These are phyloP conservation scores for Colletotrichum sp. DNA, from an alignment of 2,329 filamentous ascomycete genomes.

Conservation along the genomic window DNA sequence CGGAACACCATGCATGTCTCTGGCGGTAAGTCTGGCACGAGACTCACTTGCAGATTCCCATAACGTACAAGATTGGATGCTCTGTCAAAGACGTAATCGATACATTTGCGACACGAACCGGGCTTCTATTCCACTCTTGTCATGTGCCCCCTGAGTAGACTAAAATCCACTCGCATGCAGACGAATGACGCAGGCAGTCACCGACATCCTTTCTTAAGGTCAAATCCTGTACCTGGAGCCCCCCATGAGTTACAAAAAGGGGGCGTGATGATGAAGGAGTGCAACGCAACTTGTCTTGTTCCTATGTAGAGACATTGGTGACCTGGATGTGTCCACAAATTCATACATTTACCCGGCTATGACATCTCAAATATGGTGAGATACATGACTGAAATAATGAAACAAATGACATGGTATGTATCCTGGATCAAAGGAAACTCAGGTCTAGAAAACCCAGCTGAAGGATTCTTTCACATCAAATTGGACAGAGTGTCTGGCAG, in stretches of 20 bases:
- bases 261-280: not conserved
- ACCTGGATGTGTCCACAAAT: not conserved
- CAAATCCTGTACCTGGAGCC: not conserved
- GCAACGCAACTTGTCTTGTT: not conserved
- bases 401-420: not conserved
- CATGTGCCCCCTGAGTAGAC: not conserved
- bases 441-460: slow-evolving; percentile 64
- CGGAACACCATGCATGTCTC: not conserved
- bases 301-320: not conserved
- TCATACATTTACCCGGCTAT: not conserved
- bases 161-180: not conserved
- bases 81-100: not conserved
- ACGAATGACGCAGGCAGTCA: not conserved
- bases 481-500: slow-evolving; percentile 31
- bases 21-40: not conserved
- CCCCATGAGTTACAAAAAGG: not conserved
- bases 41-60: not conserved
- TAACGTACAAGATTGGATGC: not conserved
- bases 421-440: not conserved
- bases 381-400: not conserved
- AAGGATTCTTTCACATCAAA: slow-evolving; percentile 70
- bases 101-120: not conserved
- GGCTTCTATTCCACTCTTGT: not conserved
- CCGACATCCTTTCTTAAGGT: not conserved
- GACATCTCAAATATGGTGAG: not conserved